phyloP scores from a whole-genome alignment of 352 stramenopile genomes.

The Poterioochromonas sp. region DNA sequence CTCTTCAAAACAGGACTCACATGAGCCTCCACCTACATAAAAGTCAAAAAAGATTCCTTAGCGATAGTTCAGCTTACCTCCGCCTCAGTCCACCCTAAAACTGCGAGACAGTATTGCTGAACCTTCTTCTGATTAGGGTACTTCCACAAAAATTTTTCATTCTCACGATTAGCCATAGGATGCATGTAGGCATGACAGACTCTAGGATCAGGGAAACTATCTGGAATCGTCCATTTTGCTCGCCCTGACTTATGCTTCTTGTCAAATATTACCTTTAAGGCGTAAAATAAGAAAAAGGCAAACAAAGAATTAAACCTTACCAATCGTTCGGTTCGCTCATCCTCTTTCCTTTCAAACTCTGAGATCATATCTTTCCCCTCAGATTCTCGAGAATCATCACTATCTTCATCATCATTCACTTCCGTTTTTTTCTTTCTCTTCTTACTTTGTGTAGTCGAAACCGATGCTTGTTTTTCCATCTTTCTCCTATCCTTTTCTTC shows the following conservation, averaged over 20 bases:
- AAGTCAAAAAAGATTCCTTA: background rate
- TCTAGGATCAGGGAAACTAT: slow-evolving; percentile 80
- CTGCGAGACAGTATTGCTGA: slow-evolving; percentile 67
- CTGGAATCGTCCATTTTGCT: slow-evolving; percentile 73
- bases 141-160: slow-evolving; percentile 74
- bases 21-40: background rate
- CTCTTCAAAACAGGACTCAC: slow-evolving; percentile 1
- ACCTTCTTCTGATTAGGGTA: slow-evolving; percentile 72
- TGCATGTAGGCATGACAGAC: slow-evolving; percentile 77
- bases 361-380: slow-evolving; percentile 3
- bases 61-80: background rate
- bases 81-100: slow-evolving; percentile 73
- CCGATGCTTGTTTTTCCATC: slow-evolving; percentile 54
- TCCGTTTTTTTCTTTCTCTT: background rate
- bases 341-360: background rate
- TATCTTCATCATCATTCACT: background rate
- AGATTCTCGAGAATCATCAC: background rate
- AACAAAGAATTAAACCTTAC: background rate
- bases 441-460: background rate
- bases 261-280: background rate
- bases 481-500: slow-evolving; percentile 53
- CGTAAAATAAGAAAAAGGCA: no score
- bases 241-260: slow-evolving; percentile 46
- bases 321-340: background rate
- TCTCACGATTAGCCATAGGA: slow-evolving; percentile 39